phyloP scores from a whole-genome alignment of 805 yeast species.

The Wickerhamomyces bisporus region DNA sequence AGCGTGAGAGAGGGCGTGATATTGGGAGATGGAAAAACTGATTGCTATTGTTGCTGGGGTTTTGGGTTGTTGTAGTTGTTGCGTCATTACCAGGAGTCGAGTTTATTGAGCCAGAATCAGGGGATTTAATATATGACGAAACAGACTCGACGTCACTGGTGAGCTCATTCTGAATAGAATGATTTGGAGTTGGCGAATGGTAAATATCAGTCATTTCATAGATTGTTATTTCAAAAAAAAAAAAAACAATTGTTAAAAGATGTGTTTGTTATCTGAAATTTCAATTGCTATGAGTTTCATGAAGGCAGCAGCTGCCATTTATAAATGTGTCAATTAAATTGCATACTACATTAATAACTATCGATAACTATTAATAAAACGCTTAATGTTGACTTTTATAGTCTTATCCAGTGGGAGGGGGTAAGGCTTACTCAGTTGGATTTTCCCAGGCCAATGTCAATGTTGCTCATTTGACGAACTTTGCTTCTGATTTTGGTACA shows the following conservation, averaged over 20 bases:
- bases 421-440: no score
- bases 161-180: background rate
- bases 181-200: background rate
- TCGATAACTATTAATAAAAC: no score
- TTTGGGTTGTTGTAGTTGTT: background rate
- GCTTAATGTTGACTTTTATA: no score
- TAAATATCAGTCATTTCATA: background rate
- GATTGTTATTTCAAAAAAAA: no score
- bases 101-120: background rate
- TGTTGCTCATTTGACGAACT: conserved; percentile 24
- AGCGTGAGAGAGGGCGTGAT: conserved; percentile 57
- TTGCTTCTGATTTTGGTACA: conserved; percentile 45
- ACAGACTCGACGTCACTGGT: background rate
- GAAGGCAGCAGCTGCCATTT: no score
- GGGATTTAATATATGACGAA: background rate
- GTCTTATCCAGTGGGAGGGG: background rate
- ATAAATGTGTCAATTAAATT: no score
- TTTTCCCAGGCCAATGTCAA: conserved; percentile 18
- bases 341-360: no score
- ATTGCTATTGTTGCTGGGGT: background rate
- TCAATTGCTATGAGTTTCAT: no score
- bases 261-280: no score
- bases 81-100: background rate
- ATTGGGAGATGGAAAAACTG: conserved; percentile 9
- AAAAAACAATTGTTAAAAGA: no score